Evolutionary conservation across 306 rosid species (phyloP).

Genomic region (Castanopsis chinensis): DNA sequence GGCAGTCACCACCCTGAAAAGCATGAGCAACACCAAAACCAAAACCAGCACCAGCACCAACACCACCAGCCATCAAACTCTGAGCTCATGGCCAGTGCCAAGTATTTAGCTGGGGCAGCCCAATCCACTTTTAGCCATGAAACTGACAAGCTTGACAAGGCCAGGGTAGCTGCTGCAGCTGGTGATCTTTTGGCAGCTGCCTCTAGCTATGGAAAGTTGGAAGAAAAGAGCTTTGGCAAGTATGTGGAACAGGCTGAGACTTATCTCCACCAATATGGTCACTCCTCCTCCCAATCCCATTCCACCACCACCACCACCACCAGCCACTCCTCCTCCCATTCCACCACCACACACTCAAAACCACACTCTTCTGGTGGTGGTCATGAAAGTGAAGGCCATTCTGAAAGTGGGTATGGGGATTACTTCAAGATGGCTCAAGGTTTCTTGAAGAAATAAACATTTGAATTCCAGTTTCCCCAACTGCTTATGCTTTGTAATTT

Average conservation of each 20-base stretch:
- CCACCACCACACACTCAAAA: not conserved
- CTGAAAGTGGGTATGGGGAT: conserved; percentile 24
- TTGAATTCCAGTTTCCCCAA: not conserved
- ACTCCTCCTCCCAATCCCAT: not conserved
- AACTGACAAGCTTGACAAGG: conserved; percentile 24
- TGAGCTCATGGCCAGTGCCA: conserved; percentile 34
- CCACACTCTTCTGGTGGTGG: not conserved
- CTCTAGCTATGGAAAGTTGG: conserved; percentile 17
- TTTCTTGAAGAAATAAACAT: conserved; percentile 15
- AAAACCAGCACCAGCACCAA: not conserved
- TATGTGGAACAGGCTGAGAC: conserved; percentile 25
- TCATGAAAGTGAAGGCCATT: not conserved
- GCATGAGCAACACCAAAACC: too few species aligned
- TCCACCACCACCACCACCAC: not conserved
- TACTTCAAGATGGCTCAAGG: conserved; percentile 30
- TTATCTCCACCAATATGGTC: conserved; percentile 22
- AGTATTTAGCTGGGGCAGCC: conserved; percentile 24
- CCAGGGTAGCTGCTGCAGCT: conserved; percentile 21
- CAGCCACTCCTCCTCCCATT: not conserved
- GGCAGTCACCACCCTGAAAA: not conserved
- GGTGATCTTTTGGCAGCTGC: conserved; percentile 25
- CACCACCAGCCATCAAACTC: not conserved
- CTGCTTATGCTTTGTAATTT: not conserved
- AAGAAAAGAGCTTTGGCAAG: conserved; percentile 23
- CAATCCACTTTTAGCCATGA: not conserved